Base-by-base conservation (phyloP, 495 filamentous ascomycete species). In the Penicillium egyptiacum region DNA sequence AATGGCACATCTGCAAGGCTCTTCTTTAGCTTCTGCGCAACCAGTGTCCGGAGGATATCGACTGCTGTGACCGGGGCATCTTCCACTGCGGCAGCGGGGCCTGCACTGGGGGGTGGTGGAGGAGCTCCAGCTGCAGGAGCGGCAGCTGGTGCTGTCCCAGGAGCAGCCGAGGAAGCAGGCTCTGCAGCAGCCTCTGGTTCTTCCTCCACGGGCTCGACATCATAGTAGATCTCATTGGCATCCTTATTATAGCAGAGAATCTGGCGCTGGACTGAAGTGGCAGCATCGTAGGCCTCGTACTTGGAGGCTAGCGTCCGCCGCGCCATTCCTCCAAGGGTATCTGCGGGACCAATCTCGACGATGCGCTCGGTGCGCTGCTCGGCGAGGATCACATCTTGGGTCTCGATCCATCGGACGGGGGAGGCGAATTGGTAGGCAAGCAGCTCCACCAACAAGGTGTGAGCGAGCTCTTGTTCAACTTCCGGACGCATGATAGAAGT, bases 191-290 rank as follows among this genome's bases (percentile, higher is more conserved):
- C 69, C 60, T 86, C 87, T 22, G 86, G 82, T 75, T 97, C 92
- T 42, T 98, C 94, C 65, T 96, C 92, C 12, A 94, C 82, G 1
- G 95, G 95, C 67, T 98, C 94, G 39, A 96, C 91, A 71, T 96
- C 92, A 72, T 99, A 99, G 79, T 99, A 99, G 61, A 99, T 99
- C 70, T 98, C 94, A 71, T 96, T 97, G 10, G 92, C 90, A 69
- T 99, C 94, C 73, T 99, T 99, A 75, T 95, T 97, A 81, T 98
- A 99, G 80, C 94, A 98, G 40, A 98, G 85, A 73, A 99, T 98
- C 74, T 98, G 92, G 62, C 94, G 85, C 71, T 97, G 92, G 17
- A 96, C 85, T 0, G 92, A 96, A 64, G 91, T 92, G 28, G 94
- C 94, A 28, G 95, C 94, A 74, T 99, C 94, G 71, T 96, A 96